Percentiles rank a stretch among this genome's conserved stretches.
Evolutionary conservation across 495 filamentous ascomycete genomes (phyloP).

Genomic region (Schizothecium vesticola): DNA sequence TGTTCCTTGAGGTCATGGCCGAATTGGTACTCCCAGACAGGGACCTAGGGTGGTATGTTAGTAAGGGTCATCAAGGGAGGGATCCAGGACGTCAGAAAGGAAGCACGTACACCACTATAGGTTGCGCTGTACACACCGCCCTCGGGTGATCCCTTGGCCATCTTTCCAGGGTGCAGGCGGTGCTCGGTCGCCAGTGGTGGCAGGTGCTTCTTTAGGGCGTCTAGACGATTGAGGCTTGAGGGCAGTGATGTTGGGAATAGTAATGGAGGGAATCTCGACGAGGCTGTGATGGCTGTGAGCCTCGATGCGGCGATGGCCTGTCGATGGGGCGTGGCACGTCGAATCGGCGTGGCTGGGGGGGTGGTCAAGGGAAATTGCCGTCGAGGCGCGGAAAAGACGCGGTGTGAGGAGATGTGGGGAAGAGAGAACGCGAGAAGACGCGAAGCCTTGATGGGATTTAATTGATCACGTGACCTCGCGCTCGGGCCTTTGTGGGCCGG

Average conservation of each 20-base stretch:
- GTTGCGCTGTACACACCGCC: constrained; percentile 76
- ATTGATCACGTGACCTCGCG: constrained; percentile 1
- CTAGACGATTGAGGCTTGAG: neutral
- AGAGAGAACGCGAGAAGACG: constrained; percentile 26
- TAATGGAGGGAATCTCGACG: neutral
- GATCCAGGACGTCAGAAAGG: too few relatives aligned
- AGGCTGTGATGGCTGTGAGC: neutral
- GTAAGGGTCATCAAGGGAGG: neutral
- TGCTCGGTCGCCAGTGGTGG: neutral
- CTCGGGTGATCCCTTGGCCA: constrained; percentile 34
- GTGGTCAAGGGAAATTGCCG: constrained; percentile 13
- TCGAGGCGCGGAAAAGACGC: constrained; percentile 29
- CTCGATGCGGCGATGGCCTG: constrained; percentile 1
- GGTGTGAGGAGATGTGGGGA: constrained; percentile 18
- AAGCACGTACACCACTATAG: constrained; percentile 77
- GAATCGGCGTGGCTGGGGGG: neutral
- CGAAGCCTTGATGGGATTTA: constrained; percentile 23
- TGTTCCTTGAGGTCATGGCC: constrained; percentile 61
- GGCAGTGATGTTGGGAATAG: neutral
- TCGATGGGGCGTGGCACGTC: neutral
- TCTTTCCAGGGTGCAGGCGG: constrained; percentile 14
- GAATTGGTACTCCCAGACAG: constrained; percentile 84
- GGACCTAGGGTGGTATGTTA: constrained; percentile 53
- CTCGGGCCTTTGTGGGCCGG: neutral
- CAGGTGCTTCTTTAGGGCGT: neutral